Evolutionary conservation across 78 protist species (phyloP).

Genomic region (Chrysochromulina tobinii): DNA sequence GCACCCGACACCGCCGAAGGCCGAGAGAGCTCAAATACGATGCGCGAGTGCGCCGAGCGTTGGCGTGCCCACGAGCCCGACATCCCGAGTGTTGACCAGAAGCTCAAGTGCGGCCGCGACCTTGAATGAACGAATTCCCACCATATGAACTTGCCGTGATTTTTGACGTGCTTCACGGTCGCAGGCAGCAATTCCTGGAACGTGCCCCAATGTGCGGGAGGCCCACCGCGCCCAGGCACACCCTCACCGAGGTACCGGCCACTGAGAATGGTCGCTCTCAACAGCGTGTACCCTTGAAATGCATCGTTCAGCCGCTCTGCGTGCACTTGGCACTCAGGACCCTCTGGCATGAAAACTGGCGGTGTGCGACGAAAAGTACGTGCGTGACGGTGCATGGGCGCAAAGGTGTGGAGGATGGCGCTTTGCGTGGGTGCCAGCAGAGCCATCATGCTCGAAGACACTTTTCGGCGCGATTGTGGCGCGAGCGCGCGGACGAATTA

Average conservation of each 20-base stretch:
- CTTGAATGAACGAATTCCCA: background rate
- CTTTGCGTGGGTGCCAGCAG: no score
- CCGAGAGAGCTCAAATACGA: background rate
- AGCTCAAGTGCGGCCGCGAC: background rate
- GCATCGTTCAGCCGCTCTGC: background rate
- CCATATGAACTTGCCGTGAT: constrained; percentile 22
- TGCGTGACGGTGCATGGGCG: no score
- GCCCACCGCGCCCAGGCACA: no score
- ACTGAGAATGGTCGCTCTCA: background rate
- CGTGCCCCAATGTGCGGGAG: background rate
- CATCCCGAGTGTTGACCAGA: constrained; percentile 27
- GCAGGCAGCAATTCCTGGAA: background rate
- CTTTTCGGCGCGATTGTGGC: no score
- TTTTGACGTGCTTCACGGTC: background rate
- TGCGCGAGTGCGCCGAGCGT: background rate
- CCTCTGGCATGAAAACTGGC: constrained; percentile 10
- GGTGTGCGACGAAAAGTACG: background rate
- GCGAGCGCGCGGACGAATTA: no score
- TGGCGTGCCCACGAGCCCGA: background rate
- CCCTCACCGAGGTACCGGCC: background rate
- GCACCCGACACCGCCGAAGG: no score
- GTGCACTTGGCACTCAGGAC: background rate
- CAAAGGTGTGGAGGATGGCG: no score
- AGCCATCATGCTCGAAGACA: no score
- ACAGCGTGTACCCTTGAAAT: background rate